A percentile compares a stretch with the other conserved stretches of the same genome.
These are phyloP conservation scores for Rosa lucieae DNA, from an alignment of 306 rosid species.

Conservation along the genomic window DNA sequence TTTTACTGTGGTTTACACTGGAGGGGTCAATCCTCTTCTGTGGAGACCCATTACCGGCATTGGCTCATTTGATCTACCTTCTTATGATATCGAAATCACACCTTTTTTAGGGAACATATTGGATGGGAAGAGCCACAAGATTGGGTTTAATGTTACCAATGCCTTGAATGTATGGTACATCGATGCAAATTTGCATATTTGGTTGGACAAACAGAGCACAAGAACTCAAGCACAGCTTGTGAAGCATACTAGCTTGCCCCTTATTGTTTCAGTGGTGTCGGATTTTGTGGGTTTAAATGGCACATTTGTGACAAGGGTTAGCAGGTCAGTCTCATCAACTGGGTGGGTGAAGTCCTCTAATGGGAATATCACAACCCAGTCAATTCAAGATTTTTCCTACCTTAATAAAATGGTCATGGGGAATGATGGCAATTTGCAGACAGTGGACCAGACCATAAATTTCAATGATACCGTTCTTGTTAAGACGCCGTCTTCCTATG, in stretches of 20 bases:
- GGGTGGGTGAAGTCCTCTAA: conserved; percentile 81
- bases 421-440: conserved; percentile 53
- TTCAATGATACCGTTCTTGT: conserved; percentile 45
- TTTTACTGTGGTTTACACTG: conserved; percentile 83
- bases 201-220: conserved; percentile 65
- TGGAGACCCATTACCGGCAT: conserved; percentile 95
- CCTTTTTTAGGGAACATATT: conserved; percentile 66
- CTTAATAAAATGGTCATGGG: conserved; percentile 52
- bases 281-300: conserved; percentile 70
- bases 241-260: conserved; percentile 43
- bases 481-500: conserved; percentile 28
- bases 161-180: conserved; percentile 88
- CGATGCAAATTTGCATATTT: conserved; percentile 85
- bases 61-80: conserved; percentile 81
- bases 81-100: conserved; percentile 82
- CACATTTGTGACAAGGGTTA: conserved; percentile 51
- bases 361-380: conserved; percentile 66
- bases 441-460: conserved; percentile 54
- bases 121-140: conserved; percentile 61
- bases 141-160: conserved; percentile 74
- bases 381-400: conserved; percentile 52
- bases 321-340: conserved; percentile 49
- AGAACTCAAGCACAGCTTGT: conserved; percentile 58
- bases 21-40: conserved; percentile 86
- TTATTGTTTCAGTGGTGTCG: conserved; percentile 39